phyloP scores from a whole-genome alignment of 257 asterid species.

The Oldenlandia corymbosa region DNA sequence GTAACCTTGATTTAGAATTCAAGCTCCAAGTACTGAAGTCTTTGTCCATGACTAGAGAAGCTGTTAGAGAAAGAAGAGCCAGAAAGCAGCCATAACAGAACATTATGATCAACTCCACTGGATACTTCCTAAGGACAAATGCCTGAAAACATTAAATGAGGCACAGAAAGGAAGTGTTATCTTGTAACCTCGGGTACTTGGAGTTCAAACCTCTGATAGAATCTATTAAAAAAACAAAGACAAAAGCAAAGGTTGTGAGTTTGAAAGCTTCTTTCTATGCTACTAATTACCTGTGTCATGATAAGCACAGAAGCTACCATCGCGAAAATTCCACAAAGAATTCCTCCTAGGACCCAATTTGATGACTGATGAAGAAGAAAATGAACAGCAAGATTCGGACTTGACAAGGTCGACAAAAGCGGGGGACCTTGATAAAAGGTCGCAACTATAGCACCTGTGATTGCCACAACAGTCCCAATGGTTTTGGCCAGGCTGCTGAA shows the following conservation, averaged over 20 bases:
- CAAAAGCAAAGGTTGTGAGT: too few relatives aligned
- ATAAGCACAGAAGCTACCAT: conserved; percentile 42
- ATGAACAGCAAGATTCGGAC: conserved; percentile 27
- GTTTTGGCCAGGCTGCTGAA: conserved; percentile 38
- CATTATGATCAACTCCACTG: conserved; percentile 51
- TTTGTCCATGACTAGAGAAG: conserved; percentile 35
- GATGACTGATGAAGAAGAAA: conserved; percentile 31
- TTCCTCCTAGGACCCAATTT: conserved; percentile 56
- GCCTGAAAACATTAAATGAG: conserved; percentile 36
- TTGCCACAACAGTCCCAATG: conserved; percentile 43
- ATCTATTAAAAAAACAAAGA: too few relatives aligned
- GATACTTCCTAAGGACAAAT: conserved; percentile 51
- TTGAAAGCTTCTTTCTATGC: too few relatives aligned
- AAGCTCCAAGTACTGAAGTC: conserved; percentile 52
- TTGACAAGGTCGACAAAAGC: too few relatives aligned
- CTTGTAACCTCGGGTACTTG: not conserved
- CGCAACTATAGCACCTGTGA: conserved; percentile 45
- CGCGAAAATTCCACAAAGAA: conserved; percentile 39
- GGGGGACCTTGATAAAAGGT: conserved; percentile 62
- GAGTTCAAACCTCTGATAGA: too few relatives aligned
- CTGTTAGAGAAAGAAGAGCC: conserved; percentile 40
- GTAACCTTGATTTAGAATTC: conserved; percentile 28
- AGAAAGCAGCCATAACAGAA: conserved; percentile 53
- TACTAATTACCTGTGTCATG: conserved; percentile 42
- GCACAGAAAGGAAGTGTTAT: not conserved